Evolutionary conservation across 169 alveolate species (phyloP), one percentile per base, ranked within the genome.

Genomic region (Plasmodium inui): DNA sequence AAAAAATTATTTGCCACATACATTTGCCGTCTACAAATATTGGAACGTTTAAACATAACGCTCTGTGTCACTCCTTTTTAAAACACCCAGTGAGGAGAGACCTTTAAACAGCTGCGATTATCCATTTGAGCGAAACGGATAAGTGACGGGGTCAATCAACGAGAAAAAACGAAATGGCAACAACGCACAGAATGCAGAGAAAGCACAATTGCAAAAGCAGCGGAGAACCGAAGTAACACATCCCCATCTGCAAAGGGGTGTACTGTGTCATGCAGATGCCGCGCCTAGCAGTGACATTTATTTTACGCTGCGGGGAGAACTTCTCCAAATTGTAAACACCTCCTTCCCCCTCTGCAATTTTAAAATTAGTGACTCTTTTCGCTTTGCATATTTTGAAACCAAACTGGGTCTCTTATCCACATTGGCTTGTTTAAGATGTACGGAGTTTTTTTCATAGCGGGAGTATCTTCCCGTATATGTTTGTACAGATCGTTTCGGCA

Each of bases 401-500:
- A 88, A 4, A 19, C 14, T 37, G 94, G 94, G 41, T 88, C 94
- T 30, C 50, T 88, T n/a, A 88, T 1, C 94, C 94, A 88, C 28
- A 44, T 30, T 8, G 94, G 94, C 82, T 88, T 88, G 82, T 88
- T 88, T 88, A 88, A 22, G 30, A 88, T 88, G 55, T 79, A 26
- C 44, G 94, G 94, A 44, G 81, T 88, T 22, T 67, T 88, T 88
- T 88, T 88, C 94, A 88, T 88, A n/a, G 94, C 94, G 22, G 94
- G 94, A 55, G 94, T 88, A 22, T 88, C 90, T 32, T 88, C 89
- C 67, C 81, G 61, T 57, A 96, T 94, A 32, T 93, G 95, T 67
- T 91, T 89, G 83, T 92, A 85, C 39, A 96, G 82, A 10, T 67
- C 92, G 34, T 89, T 76, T 74, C 95, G 32, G 57, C 97, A 96